Conservation (phyloP, 225 moss, liverwort and hornwort genomes). For the Marchantia paleacea region DNA sequence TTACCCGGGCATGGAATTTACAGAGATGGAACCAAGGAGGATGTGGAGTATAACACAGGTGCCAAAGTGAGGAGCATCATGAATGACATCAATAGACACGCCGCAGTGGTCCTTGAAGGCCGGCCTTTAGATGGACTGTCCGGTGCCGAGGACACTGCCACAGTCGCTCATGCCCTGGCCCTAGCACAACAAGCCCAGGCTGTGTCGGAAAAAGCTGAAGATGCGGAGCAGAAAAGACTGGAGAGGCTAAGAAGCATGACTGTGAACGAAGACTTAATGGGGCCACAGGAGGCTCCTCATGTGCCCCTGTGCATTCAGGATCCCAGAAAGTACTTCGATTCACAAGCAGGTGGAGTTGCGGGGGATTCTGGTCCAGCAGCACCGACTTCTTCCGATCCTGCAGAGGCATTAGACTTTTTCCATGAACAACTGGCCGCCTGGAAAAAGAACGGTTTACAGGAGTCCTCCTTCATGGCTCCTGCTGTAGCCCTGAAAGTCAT, state of each 20-base stretch:
- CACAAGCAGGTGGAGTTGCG: conserved; percentile 49
- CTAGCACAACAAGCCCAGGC: conserved; percentile 57
- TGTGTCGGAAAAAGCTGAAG: conserved; percentile 42
- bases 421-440: conserved; percentile 53
- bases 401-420: conserved; percentile 52
- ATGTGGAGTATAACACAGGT: conserved; percentile 48
- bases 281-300: conserved; percentile 52
- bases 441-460: conserved; percentile 31
- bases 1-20: conserved; percentile 81
- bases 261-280: conserved; percentile 83
- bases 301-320: conserved; percentile 89
- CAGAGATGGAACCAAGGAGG: conserved; percentile 83
- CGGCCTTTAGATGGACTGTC: conserved; percentile 46
- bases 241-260: conserved; percentile 81
- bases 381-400: conserved; percentile 44
- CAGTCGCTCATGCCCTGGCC: conserved; percentile 82
- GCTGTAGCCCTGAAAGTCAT: conserved; percentile 64
- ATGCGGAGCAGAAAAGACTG: conserved; percentile 57
- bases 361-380: conserved; percentile 32
- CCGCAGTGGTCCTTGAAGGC: conserved; percentile 92
- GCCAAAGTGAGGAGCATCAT: conserved; percentile 73
- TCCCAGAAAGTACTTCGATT: conserved; percentile 90
- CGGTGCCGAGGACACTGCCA: conserved; percentile 59
- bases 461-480: conserved; percentile 36
- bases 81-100: conserved; percentile 90